Evolutionary conservation across 2,329 filamentous ascomycete species (phyloP).

Genomic region (Aureobasidium sp.): DNA sequence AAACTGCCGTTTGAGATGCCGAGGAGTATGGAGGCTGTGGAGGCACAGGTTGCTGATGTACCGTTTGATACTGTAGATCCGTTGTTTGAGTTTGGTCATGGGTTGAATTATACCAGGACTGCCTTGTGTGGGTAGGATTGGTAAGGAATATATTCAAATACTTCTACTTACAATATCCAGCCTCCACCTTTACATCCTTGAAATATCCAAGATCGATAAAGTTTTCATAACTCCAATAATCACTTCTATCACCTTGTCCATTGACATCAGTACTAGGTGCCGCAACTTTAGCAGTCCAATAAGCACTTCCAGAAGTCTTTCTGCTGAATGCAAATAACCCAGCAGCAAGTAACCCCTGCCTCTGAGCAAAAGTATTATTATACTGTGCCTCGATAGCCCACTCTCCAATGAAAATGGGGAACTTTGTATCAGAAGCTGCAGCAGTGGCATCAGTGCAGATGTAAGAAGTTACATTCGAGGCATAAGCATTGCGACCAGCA

Average conservation of each 20-base stretch:
- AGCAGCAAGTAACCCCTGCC: slow-evolving; percentile 34
- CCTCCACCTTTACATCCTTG: no score
- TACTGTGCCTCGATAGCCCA: slow-evolving; percentile 36
- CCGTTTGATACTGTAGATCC: slow-evolving; percentile 15
- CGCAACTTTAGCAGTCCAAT: slow-evolving; percentile 26
- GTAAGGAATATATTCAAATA: no score
- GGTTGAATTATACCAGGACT: not conserved
- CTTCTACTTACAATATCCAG: no score
- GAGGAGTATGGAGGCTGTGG: slow-evolving; percentile 10
- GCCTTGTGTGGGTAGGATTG: not conserved
- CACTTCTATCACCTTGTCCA: not conserved
- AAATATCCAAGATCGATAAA: not conserved
- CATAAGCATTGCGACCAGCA: slow-evolving; percentile 28
- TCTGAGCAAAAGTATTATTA: slow-evolving; percentile 35
- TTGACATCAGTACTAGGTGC: not conserved
- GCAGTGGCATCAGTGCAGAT: slow-evolving; percentile 31
- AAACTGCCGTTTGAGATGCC: slow-evolving; percentile 12
- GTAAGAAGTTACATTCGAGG: slow-evolving; percentile 28
- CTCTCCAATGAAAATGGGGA: slow-evolving; percentile 40
- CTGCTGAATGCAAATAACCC: slow-evolving; percentile 36
- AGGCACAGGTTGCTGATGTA: slow-evolving; percentile 3
- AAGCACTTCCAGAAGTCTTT: slow-evolving; percentile 34
- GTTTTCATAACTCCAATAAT: not conserved
- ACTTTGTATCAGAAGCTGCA: slow-evolving; percentile 28
- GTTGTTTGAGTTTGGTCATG: slow-evolving; percentile 8